Base-by-base conservation (phyloP, 257 asterid genomes). In the Echium plantagineum region DNA sequence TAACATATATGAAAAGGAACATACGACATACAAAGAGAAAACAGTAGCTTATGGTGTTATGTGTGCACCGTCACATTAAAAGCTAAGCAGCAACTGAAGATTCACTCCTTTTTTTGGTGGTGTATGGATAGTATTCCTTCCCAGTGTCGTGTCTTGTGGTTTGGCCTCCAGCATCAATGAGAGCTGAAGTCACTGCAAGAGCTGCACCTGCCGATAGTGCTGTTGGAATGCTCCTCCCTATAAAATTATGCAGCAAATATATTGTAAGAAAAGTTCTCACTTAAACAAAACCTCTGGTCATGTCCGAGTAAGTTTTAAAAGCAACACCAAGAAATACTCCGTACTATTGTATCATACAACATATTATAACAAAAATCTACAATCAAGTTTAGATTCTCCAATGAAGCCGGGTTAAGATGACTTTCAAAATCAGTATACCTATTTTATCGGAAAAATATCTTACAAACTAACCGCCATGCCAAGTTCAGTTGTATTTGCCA, bases 181-280 rank as follows among this genome's bases (percentile, higher is more conserved):
- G 21, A 32, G 87, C 63, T 13, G 97, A 85, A 57, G 94, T 82
- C 47, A 72, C 84, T 26, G 97, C 95, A 32, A 87, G 77, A 54
- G 95, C 87, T 63, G 94, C 81, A 66, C 97, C 97, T 0, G 94
- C 96, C 20, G 87, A 74, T 62, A 90, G 20, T 28, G 91, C 97
- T 3, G 95, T 71, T 38, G 89, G 31, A 52, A 90, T 83, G 76
- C 87, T 87, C 85, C 74, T 90, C 67, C 95, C 95, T 93, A 80
- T 20, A 56, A 63, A 30, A 15, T 2, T 20, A 18, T 17, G 9
- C 21, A 61, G 61, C 64, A 60, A 68, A 22, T 2, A 42, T 26
- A 55, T 16, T 59, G 49, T 47, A 64, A 15, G 46, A 59, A 47
- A 15, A 24, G 21, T 57, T 52, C 17, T 55, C 38, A 46, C 38